Conservation (phyloP, 2,329 filamentous ascomycete genomes). For the Xylariaceae sp. region DNA sequence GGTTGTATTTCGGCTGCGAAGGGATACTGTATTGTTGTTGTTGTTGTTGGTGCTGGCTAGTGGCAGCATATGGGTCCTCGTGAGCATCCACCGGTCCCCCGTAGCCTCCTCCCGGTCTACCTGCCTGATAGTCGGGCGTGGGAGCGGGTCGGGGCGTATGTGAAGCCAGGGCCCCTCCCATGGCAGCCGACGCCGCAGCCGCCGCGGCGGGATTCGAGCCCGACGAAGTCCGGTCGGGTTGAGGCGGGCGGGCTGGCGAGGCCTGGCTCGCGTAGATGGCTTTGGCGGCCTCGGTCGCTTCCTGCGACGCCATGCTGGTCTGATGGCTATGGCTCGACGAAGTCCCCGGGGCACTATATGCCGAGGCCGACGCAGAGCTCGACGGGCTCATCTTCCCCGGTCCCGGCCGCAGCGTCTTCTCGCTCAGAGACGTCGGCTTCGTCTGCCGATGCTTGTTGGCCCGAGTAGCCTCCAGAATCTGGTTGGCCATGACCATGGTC, state of each 20-base stretch:
- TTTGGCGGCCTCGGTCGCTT: conserved; percentile 61
- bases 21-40: conserved; percentile 27
- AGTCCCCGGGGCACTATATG: conserved; percentile 22
- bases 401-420: conserved; percentile 57
- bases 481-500: conserved; percentile 95
- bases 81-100: conserved; percentile 25
- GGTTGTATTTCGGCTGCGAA: conserved; percentile 65
- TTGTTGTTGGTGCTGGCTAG: too few relatives aligned
- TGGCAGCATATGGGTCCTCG: conserved; percentile 27
- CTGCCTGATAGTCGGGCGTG: conserved; percentile 30
- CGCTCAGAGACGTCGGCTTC: conserved; percentile 54
- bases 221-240: conserved; percentile 49
- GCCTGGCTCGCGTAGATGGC: conserved; percentile 53
- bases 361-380: conserved; percentile 28
- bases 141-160: conserved; percentile 27
- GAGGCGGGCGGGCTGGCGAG: conserved; percentile 45
- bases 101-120: conserved; percentile 31
- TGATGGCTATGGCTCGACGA: conserved; percentile 29
- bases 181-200: conserved; percentile 48
- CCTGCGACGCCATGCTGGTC: conserved; percentile 37
- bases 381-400: conserved; percentile 42
- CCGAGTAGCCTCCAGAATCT: conserved; percentile 83
- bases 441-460: conserved; percentile 67
- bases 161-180: conserved; percentile 44
- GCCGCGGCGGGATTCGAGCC: conserved; percentile 50